phyloP scores from a whole-genome alignment of 805 yeast genomes.

The Kregervanrija delftensis region DNA sequence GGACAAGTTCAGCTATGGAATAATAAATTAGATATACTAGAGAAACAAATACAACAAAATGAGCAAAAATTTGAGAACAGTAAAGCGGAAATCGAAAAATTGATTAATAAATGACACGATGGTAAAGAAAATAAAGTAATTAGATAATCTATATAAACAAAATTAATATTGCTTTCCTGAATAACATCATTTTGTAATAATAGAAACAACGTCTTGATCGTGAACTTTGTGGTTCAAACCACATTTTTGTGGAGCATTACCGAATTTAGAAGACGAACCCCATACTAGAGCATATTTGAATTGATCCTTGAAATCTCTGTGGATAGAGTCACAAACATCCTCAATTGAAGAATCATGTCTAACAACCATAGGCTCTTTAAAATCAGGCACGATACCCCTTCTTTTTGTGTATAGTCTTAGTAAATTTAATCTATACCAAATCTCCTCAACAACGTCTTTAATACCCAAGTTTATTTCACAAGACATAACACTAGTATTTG shows the following conservation, averaged over 20 bases:
- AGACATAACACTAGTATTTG: slow-evolving; percentile 89
- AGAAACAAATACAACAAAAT: slow-evolving; percentile 7
- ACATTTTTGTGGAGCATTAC: slow-evolving; percentile 92
- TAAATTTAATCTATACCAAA: slow-evolving; percentile 82
- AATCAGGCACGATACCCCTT: slow-evolving; percentile 75
- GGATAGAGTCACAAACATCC: slow-evolving; percentile 86
- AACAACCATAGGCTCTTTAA: slow-evolving; percentile 87
- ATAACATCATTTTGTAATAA: slow-evolving; percentile 63
- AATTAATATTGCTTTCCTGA: neutral
- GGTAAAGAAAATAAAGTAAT: neutral
- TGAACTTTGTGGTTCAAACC: slow-evolving; percentile 77
- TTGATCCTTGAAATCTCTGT: slow-evolving; percentile 84
- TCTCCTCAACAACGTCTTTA: slow-evolving; percentile 82
- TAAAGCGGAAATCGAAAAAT: slow-evolving; percentile 9
- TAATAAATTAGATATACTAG: slow-evolving; percentile 15
- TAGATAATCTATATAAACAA: neutral
- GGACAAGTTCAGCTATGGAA: slow-evolving; percentile 17
- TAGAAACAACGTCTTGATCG: slow-evolving; percentile 92
- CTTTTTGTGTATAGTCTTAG: slow-evolving; percentile 82
- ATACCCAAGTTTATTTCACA: slow-evolving; percentile 85
- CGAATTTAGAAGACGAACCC: slow-evolving; percentile 83
- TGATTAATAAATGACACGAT: slow-evolving; percentile 10
- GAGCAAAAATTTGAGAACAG: slow-evolving; percentile 8
- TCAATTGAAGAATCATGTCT: slow-evolving; percentile 72
- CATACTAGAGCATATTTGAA: slow-evolving; percentile 94